Percentiles rank a stretch among this genome's conserved stretches.
Evolutionary conservation across 345 rosid species (phyloP).

Genomic region (Moricandia arvensis): DNA sequence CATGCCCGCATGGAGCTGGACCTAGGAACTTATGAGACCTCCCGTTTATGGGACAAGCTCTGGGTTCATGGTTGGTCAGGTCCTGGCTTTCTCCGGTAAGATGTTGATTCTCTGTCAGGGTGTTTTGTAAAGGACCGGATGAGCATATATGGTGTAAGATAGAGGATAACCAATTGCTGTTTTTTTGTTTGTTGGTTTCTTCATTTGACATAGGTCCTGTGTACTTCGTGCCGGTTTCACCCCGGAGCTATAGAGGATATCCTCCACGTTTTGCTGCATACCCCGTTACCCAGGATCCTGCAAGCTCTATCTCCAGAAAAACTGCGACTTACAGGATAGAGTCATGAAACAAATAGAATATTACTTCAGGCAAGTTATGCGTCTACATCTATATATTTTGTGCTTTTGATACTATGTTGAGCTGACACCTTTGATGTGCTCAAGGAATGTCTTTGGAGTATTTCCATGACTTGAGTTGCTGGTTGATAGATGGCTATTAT

Average conservation of each 20-base stretch:
- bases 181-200: slow-evolving; percentile 4
- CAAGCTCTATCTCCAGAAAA: slow-evolving; percentile 48
- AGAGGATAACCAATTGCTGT: background rate
- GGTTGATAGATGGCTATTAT: background rate
- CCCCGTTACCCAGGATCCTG: slow-evolving; percentile 56
- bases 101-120: slow-evolving; percentile 13
- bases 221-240: slow-evolving; percentile 62
- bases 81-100: slow-evolving; percentile 80
- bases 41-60: slow-evolving; percentile 64
- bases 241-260: slow-evolving; percentile 70
- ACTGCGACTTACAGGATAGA: slow-evolving; percentile 47
- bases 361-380: slow-evolving; percentile 77
- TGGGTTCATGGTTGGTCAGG: slow-evolving; percentile 72
- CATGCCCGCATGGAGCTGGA: slow-evolving; percentile 67
- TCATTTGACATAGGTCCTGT: slow-evolving; percentile 55
- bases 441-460: background rate
- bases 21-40: slow-evolving; percentile 62
- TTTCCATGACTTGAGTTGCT: background rate
- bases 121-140: too few species aligned
- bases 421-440: background rate
- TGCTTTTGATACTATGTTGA: background rate
- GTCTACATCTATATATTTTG: background rate
- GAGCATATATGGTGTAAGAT: background rate
- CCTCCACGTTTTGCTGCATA: slow-evolving; percentile 56
- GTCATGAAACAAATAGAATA: slow-evolving; percentile 80